Base-by-base conservation (phyloP, 2,329 filamentous ascomycete species). In the Diaporthe aspalathi region DNA sequence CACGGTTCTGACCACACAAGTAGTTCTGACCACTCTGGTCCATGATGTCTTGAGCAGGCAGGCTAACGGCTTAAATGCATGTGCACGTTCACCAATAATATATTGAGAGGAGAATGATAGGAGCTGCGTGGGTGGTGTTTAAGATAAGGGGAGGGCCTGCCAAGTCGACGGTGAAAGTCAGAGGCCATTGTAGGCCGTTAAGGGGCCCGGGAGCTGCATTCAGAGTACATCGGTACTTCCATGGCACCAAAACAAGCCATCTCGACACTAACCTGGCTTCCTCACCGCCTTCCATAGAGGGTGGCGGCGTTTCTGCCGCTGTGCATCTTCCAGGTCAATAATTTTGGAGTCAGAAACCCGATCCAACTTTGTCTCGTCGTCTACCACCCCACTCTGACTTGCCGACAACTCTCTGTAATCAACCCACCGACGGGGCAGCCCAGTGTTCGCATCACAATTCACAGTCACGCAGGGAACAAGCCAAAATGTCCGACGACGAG, bases 401-500 rank as follows among this genome's bases (percentile, higher is more conserved):
- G 12, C 27, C 0, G 47, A 62, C 57, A 5, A 40, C 38, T 22
- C 50, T n/a, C 27, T 9, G 8, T 38, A 12, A 38, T 38, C 22
- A 22, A 20, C 38, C 40, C 22, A 60, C 27, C 14, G 16, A 9
- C 16, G 12, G 22, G 16, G 24, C 17, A 22, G 11, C 5, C 2
- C 20, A 29, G 24, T 14, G 5, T 5, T 3, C 11, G 2, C 11
- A 47, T 12, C 3, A 2, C 6, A 32, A 40, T 32, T 12, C 3
- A 2, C 6, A 32, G 43, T 32, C 70, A 60, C 38, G 53, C 69
- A 29, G 7, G 1, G 8, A 20, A 14, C 1, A 43, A 27, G 16
- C 38, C 56, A 83, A 75, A 70, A 91, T 91, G 89, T 86, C 90
- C 45, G 90, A 91, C 79, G 88, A 92, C 74, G 84, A 84, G 60